Base-by-base conservation (phyloP, 2,329 filamentous ascomycete species). In the Fusarium oligoseptatum region DNA sequence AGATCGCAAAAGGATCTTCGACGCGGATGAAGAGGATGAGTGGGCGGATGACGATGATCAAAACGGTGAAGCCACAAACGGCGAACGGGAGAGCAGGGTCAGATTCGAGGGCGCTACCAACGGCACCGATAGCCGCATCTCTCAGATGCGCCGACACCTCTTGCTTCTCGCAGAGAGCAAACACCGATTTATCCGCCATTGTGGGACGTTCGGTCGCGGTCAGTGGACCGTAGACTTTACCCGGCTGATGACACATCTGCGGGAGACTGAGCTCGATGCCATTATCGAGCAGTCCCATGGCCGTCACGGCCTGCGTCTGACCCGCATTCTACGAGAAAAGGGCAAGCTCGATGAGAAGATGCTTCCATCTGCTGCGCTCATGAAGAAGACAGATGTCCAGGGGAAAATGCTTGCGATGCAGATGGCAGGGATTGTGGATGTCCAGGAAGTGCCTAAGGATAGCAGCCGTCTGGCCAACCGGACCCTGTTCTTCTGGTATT, bases 281-380 rank as follows among this genome's bases (percentile, higher is more conserved):
- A 92, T 95, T 48, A 92, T 98, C 66, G 90, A 93, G 72, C 91
- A 94, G 62, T 90, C 91, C 3, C 95, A 94, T 76, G 95, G 95
- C 9, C 89, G 90, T 9, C 87, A 93, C 56, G 95, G 95, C 1
- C 88, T 96, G 20, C 93, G 96, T 10, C 87, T 99, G n/a, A 89
- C 95, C 22, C 93, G 95, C 22, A 95, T 98, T 65, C 88, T 99
- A 22, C 90, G 93, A 43, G 92, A 93, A 68, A 95, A 95, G 80
- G 97, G 97, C 63, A 98, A 97, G 80, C 87, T 98, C n/a, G 96
- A 98, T 76, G 97, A 99, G 83, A 97, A 97, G 83, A 92, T 94
- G 70, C 88, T 98, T 14, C 93, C 94, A 41, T 92, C 92, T 60
- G 88, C 95, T 66, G 94, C 93, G 63, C 89, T 99, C 70, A 92